These are phyloP conservation scores for Diplodia seriata DNA, from an alignment of 2,329 filamentous ascomycete genomes.

Conservation along the genomic window DNA sequence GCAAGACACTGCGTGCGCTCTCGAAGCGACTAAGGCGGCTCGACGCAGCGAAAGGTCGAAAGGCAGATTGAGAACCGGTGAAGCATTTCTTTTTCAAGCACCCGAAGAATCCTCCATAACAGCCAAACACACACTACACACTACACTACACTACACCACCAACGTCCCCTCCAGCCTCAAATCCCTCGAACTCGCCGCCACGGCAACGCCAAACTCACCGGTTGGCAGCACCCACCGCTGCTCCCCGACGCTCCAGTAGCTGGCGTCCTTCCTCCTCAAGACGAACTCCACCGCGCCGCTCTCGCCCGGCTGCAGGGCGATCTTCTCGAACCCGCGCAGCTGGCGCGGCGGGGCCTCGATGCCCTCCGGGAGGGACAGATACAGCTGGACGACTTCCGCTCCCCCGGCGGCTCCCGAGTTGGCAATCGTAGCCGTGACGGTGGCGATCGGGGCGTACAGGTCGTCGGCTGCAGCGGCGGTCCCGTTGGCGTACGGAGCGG, in stretches of 20 bases:
- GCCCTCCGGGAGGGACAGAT: slow-evolving; percentile 45
- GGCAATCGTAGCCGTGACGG: slow-evolving; percentile 44
- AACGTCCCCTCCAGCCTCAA: slow-evolving; percentile 36
- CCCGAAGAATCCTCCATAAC: too few relatives aligned
- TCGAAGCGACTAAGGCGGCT: background rate
- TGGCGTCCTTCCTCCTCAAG: slow-evolving; percentile 40
- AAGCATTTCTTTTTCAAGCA: too few relatives aligned
- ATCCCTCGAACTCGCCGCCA: slow-evolving; percentile 48
- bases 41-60: too few relatives aligned
- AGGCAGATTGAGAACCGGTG: too few relatives aligned
- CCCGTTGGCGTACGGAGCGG: background rate
- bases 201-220: slow-evolving; percentile 44
- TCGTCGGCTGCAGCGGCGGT: slow-evolving; percentile 34
- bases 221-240: slow-evolving; percentile 46
- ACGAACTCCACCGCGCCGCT: background rate
- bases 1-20: background rate
- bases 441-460: slow-evolving; percentile 47
- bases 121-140: too few relatives aligned
- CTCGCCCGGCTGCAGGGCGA: slow-evolving; percentile 39
- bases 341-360: slow-evolving; percentile 43
- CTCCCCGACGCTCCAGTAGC: slow-evolving; percentile 45
- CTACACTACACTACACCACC: slow-evolving; percentile 35
- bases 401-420: slow-evolving; percentile 47
- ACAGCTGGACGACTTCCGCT: slow-evolving; percentile 50
- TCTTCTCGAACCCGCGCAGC: slow-evolving; percentile 48